phyloP scores from a whole-genome alignment of 495 filamentous ascomycete genomes.

The Penicillium silybi region DNA sequence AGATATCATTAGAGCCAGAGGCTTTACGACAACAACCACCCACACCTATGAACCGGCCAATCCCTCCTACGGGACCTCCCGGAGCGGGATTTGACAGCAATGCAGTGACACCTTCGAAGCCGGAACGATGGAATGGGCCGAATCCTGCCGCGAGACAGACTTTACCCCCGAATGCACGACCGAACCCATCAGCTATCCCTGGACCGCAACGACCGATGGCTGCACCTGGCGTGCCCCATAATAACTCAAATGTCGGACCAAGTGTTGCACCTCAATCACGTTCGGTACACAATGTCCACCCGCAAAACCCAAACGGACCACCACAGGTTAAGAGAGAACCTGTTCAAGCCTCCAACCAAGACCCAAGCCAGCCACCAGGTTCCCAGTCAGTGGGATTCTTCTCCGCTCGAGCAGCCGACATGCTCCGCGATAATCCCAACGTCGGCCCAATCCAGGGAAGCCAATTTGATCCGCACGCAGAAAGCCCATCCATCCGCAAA shows the following conservation, averaged over 20 bases:
- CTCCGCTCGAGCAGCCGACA: constrained; percentile 65
- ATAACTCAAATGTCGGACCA: constrained; percentile 20
- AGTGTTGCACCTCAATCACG: constrained; percentile 19
- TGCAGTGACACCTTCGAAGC: constrained; percentile 42
- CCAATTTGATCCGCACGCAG: constrained; percentile 74
- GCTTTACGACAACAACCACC: constrained; percentile 26
- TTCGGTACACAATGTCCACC: constrained; percentile 3
- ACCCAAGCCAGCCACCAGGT: constrained; percentile 30
- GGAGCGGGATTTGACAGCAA: constrained; percentile 20
- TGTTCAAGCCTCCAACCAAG: constrained; percentile 20
- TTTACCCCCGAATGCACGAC: constrained; percentile 20
- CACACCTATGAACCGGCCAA: constrained; percentile 24
- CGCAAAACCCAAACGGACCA: constrained; percentile 15
- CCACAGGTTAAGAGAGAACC: constrained; percentile 27
- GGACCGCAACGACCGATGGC: constrained; percentile 19
- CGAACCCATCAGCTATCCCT: constrained; percentile 14
- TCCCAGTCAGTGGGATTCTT: constrained; percentile 62
- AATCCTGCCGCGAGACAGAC: constrained; percentile 21
- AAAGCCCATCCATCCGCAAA: constrained; percentile 83
- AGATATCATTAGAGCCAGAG: constrained; percentile 45
- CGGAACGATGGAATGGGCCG: constrained; percentile 33
- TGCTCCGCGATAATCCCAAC: constrained; percentile 44
- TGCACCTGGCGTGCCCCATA: constrained; percentile 16
- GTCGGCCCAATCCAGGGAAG: constrained; percentile 44
- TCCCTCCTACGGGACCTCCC: constrained; percentile 21